phyloP scores from a whole-genome alignment of 805 yeast genomes.

The Candida chilensis region DNA sequence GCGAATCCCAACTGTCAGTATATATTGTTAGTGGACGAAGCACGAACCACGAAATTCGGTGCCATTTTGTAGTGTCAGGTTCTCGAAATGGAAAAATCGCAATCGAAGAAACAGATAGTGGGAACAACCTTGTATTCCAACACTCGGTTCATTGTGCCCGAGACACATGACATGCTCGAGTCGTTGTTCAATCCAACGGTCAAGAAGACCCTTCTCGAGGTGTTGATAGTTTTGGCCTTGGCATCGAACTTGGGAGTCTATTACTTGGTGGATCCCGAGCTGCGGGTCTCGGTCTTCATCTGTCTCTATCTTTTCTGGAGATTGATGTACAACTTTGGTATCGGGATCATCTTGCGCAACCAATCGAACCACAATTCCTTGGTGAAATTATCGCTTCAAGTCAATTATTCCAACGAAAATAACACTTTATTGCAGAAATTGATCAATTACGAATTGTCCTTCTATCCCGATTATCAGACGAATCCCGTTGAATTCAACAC shows the following conservation, averaged over 20 bases:
- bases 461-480: conserved; percentile 1
- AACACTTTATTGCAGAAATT: conserved; percentile 25
- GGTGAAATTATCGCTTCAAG: conserved; percentile 28
- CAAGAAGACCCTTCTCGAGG: conserved; percentile 58
- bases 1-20: no score
- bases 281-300: conserved; percentile 30
- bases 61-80: no score
- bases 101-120: no score
- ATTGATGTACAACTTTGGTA: conserved; percentile 68
- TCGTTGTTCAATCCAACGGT: conserved; percentile 72
- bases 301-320: conserved; percentile 67
- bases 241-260: conserved; percentile 21
- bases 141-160: conserved; percentile 42
- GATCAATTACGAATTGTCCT: conserved; percentile 31
- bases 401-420: conserved; percentile 12
- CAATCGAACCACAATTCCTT: conserved; percentile 54
- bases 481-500: conserved; percentile 71
- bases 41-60: no score
- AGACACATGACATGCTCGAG: conserved; percentile 78
- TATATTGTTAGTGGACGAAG: no score
- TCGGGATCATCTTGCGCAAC: conserved; percentile 55
- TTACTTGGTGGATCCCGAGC: conserved; percentile 11
- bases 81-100: no score
- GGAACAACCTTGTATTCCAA: no score
- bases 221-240: conserved; percentile 42